Evolutionary conservation across 352 stramenopile genomes (phyloP), one percentile per base, ranked within the genome.

Genomic region (Globisporangium spinosum): DNA sequence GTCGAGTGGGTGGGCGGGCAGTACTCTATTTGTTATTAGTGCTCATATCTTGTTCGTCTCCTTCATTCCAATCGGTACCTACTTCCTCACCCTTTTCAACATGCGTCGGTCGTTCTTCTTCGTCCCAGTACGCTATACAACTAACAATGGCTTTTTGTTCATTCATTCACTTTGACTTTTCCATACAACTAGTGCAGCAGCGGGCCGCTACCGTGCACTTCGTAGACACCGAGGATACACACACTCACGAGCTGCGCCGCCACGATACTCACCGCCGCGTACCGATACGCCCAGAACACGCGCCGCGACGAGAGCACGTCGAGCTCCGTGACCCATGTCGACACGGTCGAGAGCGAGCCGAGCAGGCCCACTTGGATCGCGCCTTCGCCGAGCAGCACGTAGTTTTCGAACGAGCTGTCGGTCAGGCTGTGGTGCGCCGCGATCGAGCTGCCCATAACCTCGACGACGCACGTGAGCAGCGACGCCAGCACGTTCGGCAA

Each of bases 281-380:
- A 88, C 51, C 76, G 76, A 55, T 88, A 88, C n/a, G 80, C 78
- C 65, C 70, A 87, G 23, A 74, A 77, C 49, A 86, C 59, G 57
- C 73, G 73, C 23, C 75, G 74, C 15, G 77, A 84, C 25, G 77
- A 78, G 25, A 90, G 72, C 32, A 32, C 60, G 64, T 90, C 73
- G 17, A 90, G 64, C 59, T 90, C 82, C 62, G 86, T 78, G 32
- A 89, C 73, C 82, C 82, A 90, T 32, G 80, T 86, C 15, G 82
- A 90, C 9, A 90, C 82, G 2, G 82, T 90, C 43, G 82, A 90
- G 32, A 90, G 74, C 34, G 82, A 90, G n/a, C 82, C 82, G 2
- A 87, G 67, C 32, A 90, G 82, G 49, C 82, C 82, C 15, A 85
- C 77, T 47, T 83, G 64, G 40, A 81, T 62, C 34, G 68, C 77